Conservation (phyloP, 1,284 basidiomycete species). For the Cutaneotrichosporon mucoides region DNA sequence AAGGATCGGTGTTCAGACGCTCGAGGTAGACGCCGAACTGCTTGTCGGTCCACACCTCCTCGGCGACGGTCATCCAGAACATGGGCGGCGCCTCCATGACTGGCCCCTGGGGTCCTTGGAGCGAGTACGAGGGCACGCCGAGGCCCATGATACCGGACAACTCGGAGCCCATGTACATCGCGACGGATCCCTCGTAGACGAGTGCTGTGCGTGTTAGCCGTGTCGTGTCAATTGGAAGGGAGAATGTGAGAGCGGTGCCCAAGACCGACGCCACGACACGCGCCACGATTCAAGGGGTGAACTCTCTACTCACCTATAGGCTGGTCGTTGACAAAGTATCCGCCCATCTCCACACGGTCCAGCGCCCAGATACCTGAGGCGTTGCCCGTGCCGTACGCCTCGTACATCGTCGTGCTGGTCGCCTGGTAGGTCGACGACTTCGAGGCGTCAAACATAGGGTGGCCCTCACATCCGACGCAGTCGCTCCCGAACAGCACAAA, state of each 20-base stretch:
- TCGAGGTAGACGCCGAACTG: constrained; percentile 74
- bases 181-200: constrained; percentile 30
- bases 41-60: constrained; percentile 57
- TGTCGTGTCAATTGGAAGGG: neutral
- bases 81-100: neutral
- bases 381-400: constrained; percentile 73
- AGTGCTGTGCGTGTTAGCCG: neutral
- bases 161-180: neutral
- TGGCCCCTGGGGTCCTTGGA: neutral
- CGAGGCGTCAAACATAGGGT: constrained; percentile 21
- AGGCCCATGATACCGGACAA: constrained; percentile 49
- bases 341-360: constrained; percentile 71
- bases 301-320: constrained; percentile 49
- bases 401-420: constrained; percentile 53
- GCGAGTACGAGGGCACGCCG: constrained; percentile 27
- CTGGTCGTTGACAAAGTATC: constrained; percentile 64
- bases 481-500: constrained; percentile 82
- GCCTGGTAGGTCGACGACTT: constrained; percentile 21
- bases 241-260: neutral
- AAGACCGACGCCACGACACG: neutral
- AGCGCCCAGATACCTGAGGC: constrained; percentile 63
- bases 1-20: constrained; percentile 46
- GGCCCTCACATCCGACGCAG: constrained; percentile 9
- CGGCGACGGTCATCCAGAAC: constrained; percentile 58
- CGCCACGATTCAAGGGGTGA: too few species aligned